A percentile compares a stretch with the other conserved stretches of the same genome.
phyloP scores from a whole-genome alignment of 805 yeast genomes.

The Candida oleophila region DNA sequence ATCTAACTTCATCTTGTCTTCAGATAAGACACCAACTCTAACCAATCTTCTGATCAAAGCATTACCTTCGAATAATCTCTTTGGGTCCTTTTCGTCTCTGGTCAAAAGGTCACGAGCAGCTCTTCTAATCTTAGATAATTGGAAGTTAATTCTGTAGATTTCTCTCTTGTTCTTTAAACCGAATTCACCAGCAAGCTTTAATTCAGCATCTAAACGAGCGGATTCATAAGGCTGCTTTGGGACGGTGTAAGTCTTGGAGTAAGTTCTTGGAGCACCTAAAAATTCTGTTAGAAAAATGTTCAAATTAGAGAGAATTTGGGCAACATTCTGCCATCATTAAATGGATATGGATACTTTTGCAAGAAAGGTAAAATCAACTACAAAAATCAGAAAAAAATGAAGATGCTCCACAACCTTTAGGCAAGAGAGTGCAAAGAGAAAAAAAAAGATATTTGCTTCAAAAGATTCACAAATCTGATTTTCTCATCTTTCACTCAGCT shows the following conservation, averaged over 20 bases:
- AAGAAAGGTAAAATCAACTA: background rate
- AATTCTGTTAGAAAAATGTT: constrained; percentile 18
- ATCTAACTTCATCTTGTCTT: constrained; percentile 99
- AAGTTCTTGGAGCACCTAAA: constrained; percentile 96
- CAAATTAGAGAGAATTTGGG: background rate
- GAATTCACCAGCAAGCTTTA: constrained; percentile 99
- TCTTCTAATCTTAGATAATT: constrained; percentile 99
- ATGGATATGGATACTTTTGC: no score
- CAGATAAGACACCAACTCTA: constrained; percentile 97
- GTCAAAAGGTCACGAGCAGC: constrained; percentile 99
- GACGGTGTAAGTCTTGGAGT: constrained; percentile 99
- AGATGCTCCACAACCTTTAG: background rate
- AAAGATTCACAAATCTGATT: no score
- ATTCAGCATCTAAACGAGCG: constrained; percentile 99
- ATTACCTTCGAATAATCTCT: constrained; percentile 99
- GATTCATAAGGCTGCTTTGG: constrained; percentile 99
- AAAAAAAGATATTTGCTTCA: no score
- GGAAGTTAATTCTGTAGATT: constrained; percentile 99
- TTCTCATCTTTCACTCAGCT: background rate
- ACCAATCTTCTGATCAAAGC: constrained; percentile 99
- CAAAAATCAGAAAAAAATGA: background rate
- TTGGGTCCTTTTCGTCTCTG: constrained; percentile 99
- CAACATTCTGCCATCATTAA: no score
- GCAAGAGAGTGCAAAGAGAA: no score
- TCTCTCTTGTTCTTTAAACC: constrained; percentile 99